Percentiles rank a stretch among this genome's conserved stretches.
phyloP scores from a whole-genome alignment of 768 basidiomycete species.

The Naganishia friedmannii region DNA sequence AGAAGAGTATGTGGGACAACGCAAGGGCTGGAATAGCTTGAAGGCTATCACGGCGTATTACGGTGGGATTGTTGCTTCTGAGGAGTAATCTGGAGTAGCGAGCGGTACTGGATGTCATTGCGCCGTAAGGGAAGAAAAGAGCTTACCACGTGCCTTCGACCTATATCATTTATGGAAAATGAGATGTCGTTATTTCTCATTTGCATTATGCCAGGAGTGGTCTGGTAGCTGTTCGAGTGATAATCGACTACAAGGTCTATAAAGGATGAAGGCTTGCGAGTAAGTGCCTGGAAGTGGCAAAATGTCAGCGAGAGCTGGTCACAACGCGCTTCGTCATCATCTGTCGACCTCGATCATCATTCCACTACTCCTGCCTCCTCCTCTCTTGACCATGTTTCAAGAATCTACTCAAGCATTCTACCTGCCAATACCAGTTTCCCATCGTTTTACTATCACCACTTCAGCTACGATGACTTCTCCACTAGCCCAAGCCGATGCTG shows the following conservation, averaged over 20 bases:
- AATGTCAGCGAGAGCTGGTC: neutral
- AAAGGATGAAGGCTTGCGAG: too few species aligned
- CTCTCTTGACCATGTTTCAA: neutral
- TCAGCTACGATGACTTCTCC: constrained; percentile 30
- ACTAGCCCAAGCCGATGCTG: constrained; percentile 61
- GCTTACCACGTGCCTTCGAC: too few species aligned
- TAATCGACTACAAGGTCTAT: too few species aligned
- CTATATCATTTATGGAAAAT: too few species aligned
- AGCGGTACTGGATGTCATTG: too few species aligned
- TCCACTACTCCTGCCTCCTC: neutral
- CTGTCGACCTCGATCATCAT: constrained; percentile 1
- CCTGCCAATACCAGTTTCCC: too few species aligned
- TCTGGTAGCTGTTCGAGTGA: too few species aligned
- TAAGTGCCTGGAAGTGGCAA: neutral
- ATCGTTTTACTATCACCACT: neutral
- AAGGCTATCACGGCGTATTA: constrained; percentile 30
- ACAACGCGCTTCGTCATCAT: constrained; percentile 19
- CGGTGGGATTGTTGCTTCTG: constrained; percentile 22
- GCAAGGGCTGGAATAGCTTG: constrained; percentile 23
- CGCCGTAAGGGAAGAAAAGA: too few species aligned
- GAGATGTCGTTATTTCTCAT: too few species aligned
- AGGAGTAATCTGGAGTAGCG: neutral
- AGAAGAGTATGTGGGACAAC: constrained; percentile 62
- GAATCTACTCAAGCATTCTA: too few species aligned
- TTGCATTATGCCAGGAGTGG: too few species aligned